Evolutionary conservation across 2,329 filamentous ascomycete genomes (phyloP).

Genomic region (Hirsutella thompsonii): DNA sequence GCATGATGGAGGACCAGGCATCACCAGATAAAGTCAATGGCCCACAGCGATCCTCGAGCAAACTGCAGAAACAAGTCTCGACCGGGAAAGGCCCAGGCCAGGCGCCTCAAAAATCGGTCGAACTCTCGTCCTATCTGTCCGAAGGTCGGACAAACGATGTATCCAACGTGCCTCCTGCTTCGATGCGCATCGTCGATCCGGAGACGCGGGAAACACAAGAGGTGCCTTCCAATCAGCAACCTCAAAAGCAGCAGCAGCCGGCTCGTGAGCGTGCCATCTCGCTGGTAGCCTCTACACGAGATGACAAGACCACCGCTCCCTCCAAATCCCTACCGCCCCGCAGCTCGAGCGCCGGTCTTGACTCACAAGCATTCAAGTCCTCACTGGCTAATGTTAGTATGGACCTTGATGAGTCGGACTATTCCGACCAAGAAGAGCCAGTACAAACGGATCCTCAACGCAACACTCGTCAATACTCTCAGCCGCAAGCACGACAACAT

Average conservation of each 20-base stretch:
- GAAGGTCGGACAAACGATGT: conserved; percentile 37
- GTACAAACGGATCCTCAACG: conserved; percentile 13
- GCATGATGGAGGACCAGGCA: conserved; percentile 26
- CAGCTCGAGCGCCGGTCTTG: conserved; percentile 22
- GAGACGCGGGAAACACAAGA: conserved; percentile 31
- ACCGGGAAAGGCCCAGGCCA: conserved; percentile 23
- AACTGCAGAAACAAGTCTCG: conserved; percentile 55
- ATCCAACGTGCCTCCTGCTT: conserved; percentile 41
- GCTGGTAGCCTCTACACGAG: conserved; percentile 21
- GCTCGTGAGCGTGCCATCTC: conserved; percentile 16
- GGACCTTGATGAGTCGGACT: conserved; percentile 60
- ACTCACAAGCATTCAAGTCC: conserved; percentile 38
- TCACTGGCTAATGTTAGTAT: conserved; percentile 32
- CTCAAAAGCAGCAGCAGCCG: conserved; percentile 11
- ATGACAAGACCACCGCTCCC: conserved; percentile 18
- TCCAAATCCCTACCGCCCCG: conserved; percentile 10
- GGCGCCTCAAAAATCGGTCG: conserved; percentile 19
- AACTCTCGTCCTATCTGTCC: conserved; percentile 28
- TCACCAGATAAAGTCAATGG: conserved; percentile 29
- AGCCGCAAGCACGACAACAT: conserved; percentile 7
- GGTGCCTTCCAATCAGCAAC: conserved; percentile 17
- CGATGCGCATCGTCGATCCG: conserved; percentile 46
- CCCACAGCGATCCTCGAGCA: conserved; percentile 47
- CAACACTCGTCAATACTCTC: conserved; percentile 8
- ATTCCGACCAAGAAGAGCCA: conserved; percentile 34